Conservation (phyloP, 2,329 filamentous ascomycete genomes). For the Aureobasidium mangrovei region DNA sequence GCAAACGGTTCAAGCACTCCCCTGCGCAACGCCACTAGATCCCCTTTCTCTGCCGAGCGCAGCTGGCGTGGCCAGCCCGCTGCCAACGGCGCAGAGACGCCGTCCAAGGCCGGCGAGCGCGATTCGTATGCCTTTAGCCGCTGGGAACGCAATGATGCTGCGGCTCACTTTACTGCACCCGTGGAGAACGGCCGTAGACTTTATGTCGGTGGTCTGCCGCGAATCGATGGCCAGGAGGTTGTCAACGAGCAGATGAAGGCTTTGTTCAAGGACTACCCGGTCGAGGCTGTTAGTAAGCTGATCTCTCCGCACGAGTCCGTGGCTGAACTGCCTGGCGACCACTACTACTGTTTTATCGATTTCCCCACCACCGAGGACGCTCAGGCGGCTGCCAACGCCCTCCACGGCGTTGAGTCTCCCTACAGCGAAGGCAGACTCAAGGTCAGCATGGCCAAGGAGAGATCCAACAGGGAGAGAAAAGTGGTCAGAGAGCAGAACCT, state of each 20-base stretch:
- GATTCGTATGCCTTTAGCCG: slow-evolving; percentile 28
- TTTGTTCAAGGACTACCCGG: slow-evolving; percentile 37
- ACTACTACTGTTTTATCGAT: slow-evolving; percentile 27
- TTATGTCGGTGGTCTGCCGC: slow-evolving; percentile 40
- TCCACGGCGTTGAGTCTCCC: slow-evolving; percentile 21
- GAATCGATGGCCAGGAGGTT: slow-evolving; percentile 33
- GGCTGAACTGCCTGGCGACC: slow-evolving; percentile 12
- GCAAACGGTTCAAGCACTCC: slow-evolving; percentile 5
- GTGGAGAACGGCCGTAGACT: slow-evolving; percentile 34
- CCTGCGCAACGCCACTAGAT: background rate
- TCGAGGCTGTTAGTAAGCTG: slow-evolving; percentile 42
- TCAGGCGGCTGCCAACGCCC: slow-evolving; percentile 17
- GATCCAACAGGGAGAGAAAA: background rate
- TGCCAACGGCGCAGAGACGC: background rate
- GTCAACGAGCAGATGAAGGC: slow-evolving; percentile 35
- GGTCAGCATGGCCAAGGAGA: slow-evolving; percentile 17
- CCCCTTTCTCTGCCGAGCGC: background rate
- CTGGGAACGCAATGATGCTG: slow-evolving; percentile 35
- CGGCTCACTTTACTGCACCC: slow-evolving; percentile 24
- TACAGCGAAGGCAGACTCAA: slow-evolving; percentile 18
- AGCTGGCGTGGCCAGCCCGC: background rate
- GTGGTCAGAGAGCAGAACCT: slow-evolving; percentile 9
- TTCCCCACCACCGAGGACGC: slow-evolving; percentile 22
- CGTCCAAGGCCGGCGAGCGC: background rate
- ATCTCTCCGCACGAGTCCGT: slow-evolving; percentile 19